Base-by-base conservation (phyloP, 2,329 filamentous ascomycete genomes). In the Rugonectria rugulosa region DNA sequence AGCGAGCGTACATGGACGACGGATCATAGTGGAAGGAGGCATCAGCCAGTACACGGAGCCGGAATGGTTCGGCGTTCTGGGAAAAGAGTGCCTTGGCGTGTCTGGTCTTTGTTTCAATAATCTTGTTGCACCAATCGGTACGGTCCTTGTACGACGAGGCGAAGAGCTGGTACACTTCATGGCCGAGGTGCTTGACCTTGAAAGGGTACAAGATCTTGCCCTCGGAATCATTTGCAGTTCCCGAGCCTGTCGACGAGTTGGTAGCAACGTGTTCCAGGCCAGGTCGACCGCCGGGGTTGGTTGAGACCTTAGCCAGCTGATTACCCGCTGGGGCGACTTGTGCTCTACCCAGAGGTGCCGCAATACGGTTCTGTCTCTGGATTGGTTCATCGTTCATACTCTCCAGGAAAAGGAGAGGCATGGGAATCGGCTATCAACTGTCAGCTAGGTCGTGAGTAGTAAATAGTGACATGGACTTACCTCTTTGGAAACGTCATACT, bases 1-100 rank as follows among this genome's bases (percentile, higher is more conserved):
- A 85, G 71, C 84, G 88, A 11, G 86, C 81, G 32, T 84, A 78
- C 41, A 81, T 77, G 3, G 84, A 82, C 51, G 83, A 71, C 4
- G 79, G 76, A 62, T 96, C 91, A 66, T 92, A 93, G 10, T 89
- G 88, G 72, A 99, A 99, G 0, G 93, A 91, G 37, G 90, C 89
- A 70, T 99, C 95, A 0, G 95, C 93, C 71, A 99, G 88, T 8
- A 99, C 92, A 19, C 92, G 88, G 7, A 99, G 79, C 45, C 91
- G 85, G 82, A 99, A 99, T 0, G 95, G 95, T 72, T 99, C 95
- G 0, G 95, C 94, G 70, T 98, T 96, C 69, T 99, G 95, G 4
- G 90, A 87, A 73, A 91, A 90, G 5, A 98, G 79, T 3, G 93
- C 91, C 46, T 92, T 89, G 19, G 95, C 95, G 71, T 99, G 93